Evolutionary conservation across 2,329 filamentous ascomycete species (phyloP).

Genomic region (Phialophora tarda): DNA sequence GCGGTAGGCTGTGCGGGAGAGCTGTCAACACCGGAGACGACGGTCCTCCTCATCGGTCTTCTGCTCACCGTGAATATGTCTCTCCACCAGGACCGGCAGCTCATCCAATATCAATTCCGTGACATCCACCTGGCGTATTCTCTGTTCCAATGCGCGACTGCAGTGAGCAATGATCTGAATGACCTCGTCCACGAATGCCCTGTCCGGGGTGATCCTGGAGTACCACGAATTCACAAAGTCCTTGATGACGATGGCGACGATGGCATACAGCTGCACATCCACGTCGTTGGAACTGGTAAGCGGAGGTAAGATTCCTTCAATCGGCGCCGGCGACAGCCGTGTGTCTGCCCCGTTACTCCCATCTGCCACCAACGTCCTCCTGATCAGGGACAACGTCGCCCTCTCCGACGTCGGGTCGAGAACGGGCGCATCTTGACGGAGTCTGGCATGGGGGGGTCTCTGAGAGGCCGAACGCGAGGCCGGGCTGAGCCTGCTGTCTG

Average conservation of each 20-base stretch:
- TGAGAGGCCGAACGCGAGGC: conserved; percentile 42
- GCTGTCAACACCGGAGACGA: conserved; percentile 7
- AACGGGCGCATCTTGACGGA: conserved; percentile 40
- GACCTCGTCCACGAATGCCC: conserved; percentile 83
- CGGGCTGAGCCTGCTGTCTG: conserved; percentile 37
- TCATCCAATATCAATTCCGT: conserved; percentile 86
- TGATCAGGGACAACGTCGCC: conserved; percentile 79
- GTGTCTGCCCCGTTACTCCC: conserved; percentile 56
- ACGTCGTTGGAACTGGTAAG: conserved; percentile 93
- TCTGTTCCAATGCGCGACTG: conserved; percentile 83
- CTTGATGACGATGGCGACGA: conserved; percentile 85
- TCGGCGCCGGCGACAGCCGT: conserved; percentile 66
- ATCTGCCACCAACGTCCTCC: conserved; percentile 72
- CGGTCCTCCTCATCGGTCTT: conserved; percentile 15
- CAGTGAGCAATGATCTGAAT: conserved; percentile 91
- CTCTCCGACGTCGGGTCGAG: conserved; percentile 69
- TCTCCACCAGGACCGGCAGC: conserved; percentile 78
- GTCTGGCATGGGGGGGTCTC: conserved; percentile 42
- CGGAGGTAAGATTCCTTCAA: conserved; percentile 84
- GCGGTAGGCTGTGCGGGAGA: conserved; percentile 68
- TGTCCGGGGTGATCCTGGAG: conserved; percentile 86
- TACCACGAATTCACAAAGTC: conserved; percentile 96
- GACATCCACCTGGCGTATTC: conserved; percentile 79
- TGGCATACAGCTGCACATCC: conserved; percentile 88
- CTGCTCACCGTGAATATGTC: conserved; percentile 75